These are phyloP conservation scores for Blastomyces gilchristii DNA, from an alignment of 2,329 filamentous ascomycete genomes.

Conservation along the genomic window DNA sequence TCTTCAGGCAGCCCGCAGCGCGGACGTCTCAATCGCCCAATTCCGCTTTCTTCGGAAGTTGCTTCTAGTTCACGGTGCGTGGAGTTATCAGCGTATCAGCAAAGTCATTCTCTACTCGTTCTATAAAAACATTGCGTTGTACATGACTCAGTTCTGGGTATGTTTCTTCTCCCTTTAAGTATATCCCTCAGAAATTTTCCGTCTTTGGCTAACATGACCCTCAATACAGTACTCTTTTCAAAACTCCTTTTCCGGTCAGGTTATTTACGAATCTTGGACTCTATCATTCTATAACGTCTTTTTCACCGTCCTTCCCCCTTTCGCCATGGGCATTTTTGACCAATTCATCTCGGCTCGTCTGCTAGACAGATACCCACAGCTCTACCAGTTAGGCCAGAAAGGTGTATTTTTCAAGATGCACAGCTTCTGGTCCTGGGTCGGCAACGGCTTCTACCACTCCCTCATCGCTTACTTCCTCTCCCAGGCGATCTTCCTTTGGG, in stretches of 20 bases:
- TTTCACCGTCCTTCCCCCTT: conserved; percentile 86
- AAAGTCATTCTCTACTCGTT: conserved; percentile 98
- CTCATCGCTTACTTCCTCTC: conserved; percentile 81
- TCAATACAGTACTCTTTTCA: conserved; percentile 90
- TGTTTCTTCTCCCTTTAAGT: conserved; percentile 28
- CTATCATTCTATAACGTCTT: conserved; percentile 99
- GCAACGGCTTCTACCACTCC: conserved; percentile 92
- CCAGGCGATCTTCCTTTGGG: conserved; percentile 69
- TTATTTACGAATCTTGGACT: conserved; percentile 99
- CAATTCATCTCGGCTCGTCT: conserved; percentile 93
- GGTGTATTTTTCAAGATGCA: conserved; percentile 89
- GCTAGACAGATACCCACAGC: conserved; percentile 88
- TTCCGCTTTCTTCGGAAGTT: conserved; percentile 93
- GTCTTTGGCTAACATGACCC: conserved; percentile 18
- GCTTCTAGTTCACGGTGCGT: conserved; percentile 86
- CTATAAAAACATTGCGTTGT: conserved; percentile 97
- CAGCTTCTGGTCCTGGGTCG: conserved; percentile 86
- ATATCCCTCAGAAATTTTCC: not conserved
- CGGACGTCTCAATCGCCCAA: conserved; percentile 90
- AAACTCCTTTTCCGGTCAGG: conserved; percentile 93
- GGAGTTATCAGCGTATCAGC: conserved; percentile 95
- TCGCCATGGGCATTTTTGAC: conserved; percentile 92
- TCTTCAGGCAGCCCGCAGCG: conserved; percentile 88
- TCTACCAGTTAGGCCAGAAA: conserved; percentile 86
- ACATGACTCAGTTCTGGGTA: conserved; percentile 99